Evolutionary conservation across 768 basidiomycete species (phyloP).

Genomic region (Xerocomellus chrysenteron): DNA sequence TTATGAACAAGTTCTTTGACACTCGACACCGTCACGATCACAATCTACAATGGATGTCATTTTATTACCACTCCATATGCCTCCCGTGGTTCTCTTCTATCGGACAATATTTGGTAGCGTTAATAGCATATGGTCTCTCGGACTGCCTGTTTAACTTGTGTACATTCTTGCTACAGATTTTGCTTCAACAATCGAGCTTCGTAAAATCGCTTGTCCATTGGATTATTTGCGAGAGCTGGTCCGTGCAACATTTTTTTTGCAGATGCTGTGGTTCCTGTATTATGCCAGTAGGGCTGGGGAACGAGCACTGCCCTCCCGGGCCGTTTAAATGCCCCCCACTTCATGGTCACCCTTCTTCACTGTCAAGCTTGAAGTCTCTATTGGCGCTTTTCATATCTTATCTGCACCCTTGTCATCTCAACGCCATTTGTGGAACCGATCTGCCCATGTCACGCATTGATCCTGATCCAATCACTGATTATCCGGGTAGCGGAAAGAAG

Average conservation of each 20-base stretch:
- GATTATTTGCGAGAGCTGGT: neutral
- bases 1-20: constrained; percentile 36
- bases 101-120: constrained; percentile 10
- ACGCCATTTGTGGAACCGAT: neutral
- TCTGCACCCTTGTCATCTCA: neutral
- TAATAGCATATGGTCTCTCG: neutral
- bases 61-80: neutral
- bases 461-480: neutral
- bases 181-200: neutral
- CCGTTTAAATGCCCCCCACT: too few relatives aligned
- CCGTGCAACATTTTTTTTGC: neutral
- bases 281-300: neutral
- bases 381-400: constrained; percentile 10
- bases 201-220: neutral
- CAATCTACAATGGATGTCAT: constrained; percentile 3
- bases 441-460: constrained; percentile 6
- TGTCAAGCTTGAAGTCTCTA: too few relatives aligned
- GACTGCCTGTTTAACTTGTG: neutral
- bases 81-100: neutral
- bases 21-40: neutral
- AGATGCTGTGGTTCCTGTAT: constrained; percentile 15
- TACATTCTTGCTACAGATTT: neutral
- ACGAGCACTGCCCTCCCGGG: neutral
- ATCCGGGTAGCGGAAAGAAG: constrained; percentile 3
- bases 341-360: neutral